Evolutionary conservation across 805 yeast species (phyloP), one percentile per base, ranked within the genome.

Genomic region (Pichia insulana): DNA sequence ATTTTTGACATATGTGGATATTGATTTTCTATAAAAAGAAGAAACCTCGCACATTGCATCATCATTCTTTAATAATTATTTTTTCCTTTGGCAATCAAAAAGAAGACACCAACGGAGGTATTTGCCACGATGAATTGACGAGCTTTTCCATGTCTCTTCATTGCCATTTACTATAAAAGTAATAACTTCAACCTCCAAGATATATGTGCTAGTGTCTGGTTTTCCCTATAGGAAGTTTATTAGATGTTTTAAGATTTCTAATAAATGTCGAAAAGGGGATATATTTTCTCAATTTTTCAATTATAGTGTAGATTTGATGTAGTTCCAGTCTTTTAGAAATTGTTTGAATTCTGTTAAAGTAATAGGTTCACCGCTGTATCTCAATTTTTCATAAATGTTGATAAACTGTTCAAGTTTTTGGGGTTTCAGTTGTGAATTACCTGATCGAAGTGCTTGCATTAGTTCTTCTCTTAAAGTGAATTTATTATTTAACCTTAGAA

Each of bases 91-190:
- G 59, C 68, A 74, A 74, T 74, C 79, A 74, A 75, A 75, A 75
- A 74, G 74, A 61, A 59, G 59, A 56, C 47, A 39, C 42, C 37
- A 36, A 53, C 54, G 68, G 80, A 76, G 77, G 73, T 65, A 65
- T 71, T 72, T 75, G 81, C 81, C 81, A 76, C 81, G 81, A 67
- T 80, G 80, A 64, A 72, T 62, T 70, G 69, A 73, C 69, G 75
- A 63, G 69, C 46, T 69, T 68, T 67, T 68, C 71, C 78, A 73
- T 73, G 78, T 73, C 70, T 65, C 62, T 67, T 63, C 80, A 80
- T 74, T 76, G 81, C 81, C 81, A 76, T 74, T 63, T 67, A 45
- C 49, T 34, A 44, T 50, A 35, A 45, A 52, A 52, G 52, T 60
- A 61, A 51, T 54, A 55, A 50, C 55, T 58, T 49, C 54, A 60